Conservation (phyloP, 2,329 filamentous ascomycete species). For the Knufia fluminis region DNA sequence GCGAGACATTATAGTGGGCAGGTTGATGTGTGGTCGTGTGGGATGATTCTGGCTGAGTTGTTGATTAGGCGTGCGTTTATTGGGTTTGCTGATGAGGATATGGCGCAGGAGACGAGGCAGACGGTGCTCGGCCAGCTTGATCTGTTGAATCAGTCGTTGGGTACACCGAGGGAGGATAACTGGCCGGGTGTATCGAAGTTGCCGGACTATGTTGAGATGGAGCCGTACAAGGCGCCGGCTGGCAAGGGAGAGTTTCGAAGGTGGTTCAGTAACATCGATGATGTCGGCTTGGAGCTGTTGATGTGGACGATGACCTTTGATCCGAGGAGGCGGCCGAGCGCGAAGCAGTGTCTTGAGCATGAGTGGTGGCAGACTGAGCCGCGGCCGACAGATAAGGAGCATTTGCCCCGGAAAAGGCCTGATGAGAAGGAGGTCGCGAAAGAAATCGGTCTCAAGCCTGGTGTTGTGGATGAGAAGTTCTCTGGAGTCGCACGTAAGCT, state of each 20-base stretch:
- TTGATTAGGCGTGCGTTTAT: constrained; percentile 75
- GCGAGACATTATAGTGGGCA: constrained; percentile 80
- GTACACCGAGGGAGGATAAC: constrained; percentile 84
- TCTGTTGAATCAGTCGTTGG: constrained; percentile 74
- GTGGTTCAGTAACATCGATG: constrained; percentile 70
- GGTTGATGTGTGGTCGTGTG: constrained; percentile 91
- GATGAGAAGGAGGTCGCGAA: constrained; percentile 63
- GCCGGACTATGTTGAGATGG: constrained; percentile 63
- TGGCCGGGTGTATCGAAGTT: constrained; percentile 87
- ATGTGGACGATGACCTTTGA: constrained; percentile 78
- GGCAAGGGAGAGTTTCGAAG: constrained; percentile 63
- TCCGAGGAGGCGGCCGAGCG: constrained; percentile 73
- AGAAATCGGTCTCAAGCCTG: constrained; percentile 69
- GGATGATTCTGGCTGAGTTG: constrained; percentile 86
- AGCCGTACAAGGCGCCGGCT: constrained; percentile 48
- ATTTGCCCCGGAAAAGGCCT: constrained; percentile 69
- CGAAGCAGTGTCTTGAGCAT: constrained; percentile 68
- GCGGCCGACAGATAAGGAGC: constrained; percentile 68
- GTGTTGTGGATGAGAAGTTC: constrained; percentile 48
- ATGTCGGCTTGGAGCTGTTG: constrained; percentile 76
- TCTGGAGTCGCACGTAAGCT: constrained; percentile 75
- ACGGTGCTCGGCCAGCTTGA: constrained; percentile 63
- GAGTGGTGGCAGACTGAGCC: constrained; percentile 80
- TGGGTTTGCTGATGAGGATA: constrained; percentile 56
- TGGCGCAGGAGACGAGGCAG: constrained; percentile 12